A percentile compares a stretch with the other conserved stretches of the same genome.
These are phyloP conservation scores for Peniophora sp. DNA, from an alignment of 1,284 basidiomycete genomes.

Conservation along the genomic window DNA sequence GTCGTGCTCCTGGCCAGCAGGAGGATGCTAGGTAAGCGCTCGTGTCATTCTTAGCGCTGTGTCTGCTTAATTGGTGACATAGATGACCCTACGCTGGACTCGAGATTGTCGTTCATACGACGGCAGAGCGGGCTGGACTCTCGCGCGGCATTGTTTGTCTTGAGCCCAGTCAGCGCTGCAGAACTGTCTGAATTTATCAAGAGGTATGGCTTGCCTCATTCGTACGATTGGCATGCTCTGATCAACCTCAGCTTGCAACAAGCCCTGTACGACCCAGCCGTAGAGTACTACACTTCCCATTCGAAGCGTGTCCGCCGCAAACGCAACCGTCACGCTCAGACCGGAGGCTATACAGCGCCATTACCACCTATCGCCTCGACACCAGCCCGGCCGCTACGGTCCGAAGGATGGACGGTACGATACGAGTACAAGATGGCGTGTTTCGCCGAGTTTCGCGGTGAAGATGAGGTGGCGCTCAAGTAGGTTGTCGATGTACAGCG, in stretches of 20 bases:
- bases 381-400: constrained; percentile 53
- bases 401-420: constrained; percentile 92
- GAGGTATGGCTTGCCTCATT: constrained; percentile 38
- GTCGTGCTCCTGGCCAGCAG: constrained; percentile 90
- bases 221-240: constrained; percentile 2
- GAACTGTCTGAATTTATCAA: constrained; percentile 83
- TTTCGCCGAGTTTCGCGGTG: constrained; percentile 90
- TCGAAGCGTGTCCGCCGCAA: constrained; percentile 88
- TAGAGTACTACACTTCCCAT: constrained; percentile 91
- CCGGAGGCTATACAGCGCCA: constrained; percentile 38
- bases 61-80: constrained; percentile 3
- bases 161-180: constrained; percentile 78
- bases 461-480: constrained; percentile 85
- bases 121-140: constrained; percentile 85
- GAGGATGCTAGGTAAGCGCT: constrained; percentile 65
- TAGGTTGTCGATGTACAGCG: constrained; percentile 26
- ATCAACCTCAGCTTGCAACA: constrained; percentile 61
- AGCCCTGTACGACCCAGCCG: constrained; percentile 79
- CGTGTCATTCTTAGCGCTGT: background rate
- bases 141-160: constrained; percentile 86
- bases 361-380: constrained; percentile 34
- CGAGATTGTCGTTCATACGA: constrained; percentile 78
- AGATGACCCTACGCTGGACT: constrained; percentile 83
- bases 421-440: constrained; percentile 97
- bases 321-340: constrained; percentile 66